Evolutionary conservation across 2,329 filamentous ascomycete genomes (phyloP), one percentile per base, ranked within the genome.

Genomic region (Apiospora kogelbergensis): DNA sequence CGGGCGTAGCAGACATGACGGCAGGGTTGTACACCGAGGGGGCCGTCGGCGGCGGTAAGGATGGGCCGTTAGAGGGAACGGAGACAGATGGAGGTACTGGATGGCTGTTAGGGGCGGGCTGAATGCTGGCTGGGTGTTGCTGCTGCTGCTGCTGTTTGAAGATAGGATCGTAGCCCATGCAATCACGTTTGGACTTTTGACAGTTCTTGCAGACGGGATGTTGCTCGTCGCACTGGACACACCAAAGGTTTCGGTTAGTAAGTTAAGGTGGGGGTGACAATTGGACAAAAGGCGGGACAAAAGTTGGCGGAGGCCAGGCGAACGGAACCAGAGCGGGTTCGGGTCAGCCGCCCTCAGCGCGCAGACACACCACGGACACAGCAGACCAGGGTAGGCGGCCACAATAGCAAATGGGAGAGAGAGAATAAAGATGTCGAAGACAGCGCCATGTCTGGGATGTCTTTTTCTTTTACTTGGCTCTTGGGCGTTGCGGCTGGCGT

Each of bases 161-260:
- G 76, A 95, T 93, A 45, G 93, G 93, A 77, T 96, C 93, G 87
- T 96, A 96, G 68, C 93, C 93, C 65, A 94, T 79, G 77, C 93
- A 96, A 76, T 95, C 93, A 77, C 93, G 92, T 82, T 95, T 96
- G 74, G 92, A 94, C 80, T 96, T 96, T 78, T 91, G 91, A 83
- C 93, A 96, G 78, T 96, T 94, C 82, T 94, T 91, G 85, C 96
- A 99, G 70, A 91, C 90, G 26, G 96, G 96, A 81, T 97, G 94
- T 71, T 90, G 90, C 85, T 99, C 96, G 88, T 98, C 96, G 83
- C 96, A 99, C 96, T 98, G 80, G 37, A 37, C 53, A 60, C 53
- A 37, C 26, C 3, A 26, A 37, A 60, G 53, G 17, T 37, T 37
- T n/a, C 26, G 30, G 53, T 60, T 37, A 60, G 53, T 37, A n/a